phyloP scores from a whole-genome alignment of 2,329 filamentous ascomycete genomes.

The Geosmithia morbida region DNA sequence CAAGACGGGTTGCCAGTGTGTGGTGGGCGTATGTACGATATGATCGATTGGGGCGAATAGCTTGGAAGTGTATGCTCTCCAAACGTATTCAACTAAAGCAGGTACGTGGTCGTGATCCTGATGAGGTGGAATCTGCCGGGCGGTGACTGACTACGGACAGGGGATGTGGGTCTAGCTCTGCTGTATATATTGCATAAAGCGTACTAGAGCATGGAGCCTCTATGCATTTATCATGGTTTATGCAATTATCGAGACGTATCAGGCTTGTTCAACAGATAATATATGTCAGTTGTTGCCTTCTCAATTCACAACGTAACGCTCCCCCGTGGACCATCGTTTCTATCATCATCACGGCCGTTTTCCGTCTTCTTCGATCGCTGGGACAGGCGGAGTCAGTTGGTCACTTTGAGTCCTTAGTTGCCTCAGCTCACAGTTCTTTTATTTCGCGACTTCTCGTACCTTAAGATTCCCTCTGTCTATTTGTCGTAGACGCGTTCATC shows the following conservation, averaged over 20 bases:
- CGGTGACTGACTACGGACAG: slow-evolving; percentile 10
- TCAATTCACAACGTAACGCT: background rate
- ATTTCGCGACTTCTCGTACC: background rate
- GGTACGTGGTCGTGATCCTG: background rate
- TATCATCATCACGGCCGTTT: background rate
- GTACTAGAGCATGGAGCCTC: background rate
- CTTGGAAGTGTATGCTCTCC: background rate
- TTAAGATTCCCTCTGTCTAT: background rate
- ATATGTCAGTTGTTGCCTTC: background rate
- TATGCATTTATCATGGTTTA: slow-evolving; percentile 2
- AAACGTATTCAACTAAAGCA: background rate
- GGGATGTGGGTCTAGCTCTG: background rate
- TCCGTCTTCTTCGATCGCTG: background rate
- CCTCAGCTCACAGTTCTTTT: background rate
- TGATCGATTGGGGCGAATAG: background rate
- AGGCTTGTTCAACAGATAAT: background rate
- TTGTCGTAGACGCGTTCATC: slow-evolving; percentile 1
- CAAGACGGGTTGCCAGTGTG: background rate
- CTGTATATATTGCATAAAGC: background rate
- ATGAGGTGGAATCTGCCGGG: slow-evolving; percentile 20
- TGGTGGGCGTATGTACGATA: no score
- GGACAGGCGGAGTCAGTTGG: background rate
- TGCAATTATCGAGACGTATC: background rate
- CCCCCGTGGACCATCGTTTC: background rate
- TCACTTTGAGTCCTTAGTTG: background rate